A percentile compares a stretch with the other conserved stretches of the same genome.
Conservation (phyloP, 495 filamentous ascomycete genomes). For the Hypoxylon rickii region DNA sequence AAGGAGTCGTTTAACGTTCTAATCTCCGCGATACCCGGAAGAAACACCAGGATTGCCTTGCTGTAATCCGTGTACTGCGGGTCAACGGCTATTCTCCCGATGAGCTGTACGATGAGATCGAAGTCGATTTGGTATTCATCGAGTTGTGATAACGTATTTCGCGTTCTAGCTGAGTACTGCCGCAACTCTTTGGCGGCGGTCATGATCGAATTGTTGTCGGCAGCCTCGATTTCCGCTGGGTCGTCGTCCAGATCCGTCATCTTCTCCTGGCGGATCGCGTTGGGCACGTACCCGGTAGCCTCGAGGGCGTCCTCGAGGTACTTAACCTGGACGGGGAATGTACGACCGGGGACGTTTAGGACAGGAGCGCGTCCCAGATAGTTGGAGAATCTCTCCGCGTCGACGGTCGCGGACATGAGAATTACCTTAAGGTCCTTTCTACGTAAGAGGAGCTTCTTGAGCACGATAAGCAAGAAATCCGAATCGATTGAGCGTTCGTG, state of each 20-base stretch:
- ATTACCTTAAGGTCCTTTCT: conserved; percentile 78
- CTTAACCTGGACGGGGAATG: conserved; percentile 85
- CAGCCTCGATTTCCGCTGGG: conserved; percentile 51
- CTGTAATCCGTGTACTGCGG: conserved; percentile 70
- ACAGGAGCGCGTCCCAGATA: conserved; percentile 86
- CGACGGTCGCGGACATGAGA: conserved; percentile 95
- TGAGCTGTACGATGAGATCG: conserved; percentile 74
- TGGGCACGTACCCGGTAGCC: conserved; percentile 69
- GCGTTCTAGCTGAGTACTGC: conserved; percentile 74
- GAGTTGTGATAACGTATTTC: conserved; percentile 70
- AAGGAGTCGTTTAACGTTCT: conserved; percentile 83
- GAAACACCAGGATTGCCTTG: conserved; percentile 89
- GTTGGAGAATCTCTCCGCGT: conserved; percentile 85
- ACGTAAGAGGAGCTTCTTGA: conserved; percentile 75
- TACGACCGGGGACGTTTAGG: conserved; percentile 86
- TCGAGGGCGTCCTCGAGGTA: conserved; percentile 93
- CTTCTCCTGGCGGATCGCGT: conserved; percentile 53
- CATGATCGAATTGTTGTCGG: conserved; percentile 47
- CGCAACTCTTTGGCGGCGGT: conserved; percentile 61
- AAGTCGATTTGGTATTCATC: conserved; percentile 89
- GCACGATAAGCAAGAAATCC: conserved; percentile 89
- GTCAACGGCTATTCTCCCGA: conserved; percentile 71
- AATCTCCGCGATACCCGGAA: conserved; percentile 94
- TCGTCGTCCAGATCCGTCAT: conserved; percentile 61
- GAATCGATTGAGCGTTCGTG: conserved; percentile 95